Percentiles rank a stretch among this genome's conserved stretches.
phyloP scores from a whole-genome alignment of 495 filamentous ascomycete species.

The Glutinoglossum americanum region DNA sequence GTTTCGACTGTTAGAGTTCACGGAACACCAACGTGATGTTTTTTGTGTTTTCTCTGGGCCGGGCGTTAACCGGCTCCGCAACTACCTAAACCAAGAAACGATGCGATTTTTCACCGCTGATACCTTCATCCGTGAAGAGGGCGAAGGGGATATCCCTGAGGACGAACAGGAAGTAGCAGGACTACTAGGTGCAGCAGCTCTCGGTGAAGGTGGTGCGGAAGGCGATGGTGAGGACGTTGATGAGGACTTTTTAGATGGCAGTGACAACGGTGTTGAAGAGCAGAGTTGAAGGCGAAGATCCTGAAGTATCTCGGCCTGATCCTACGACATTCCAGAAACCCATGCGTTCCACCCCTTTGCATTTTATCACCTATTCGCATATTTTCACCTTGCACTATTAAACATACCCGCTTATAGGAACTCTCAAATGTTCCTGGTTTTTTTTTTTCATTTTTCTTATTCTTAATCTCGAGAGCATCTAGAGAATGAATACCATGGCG shows the following conservation, averaged over 20 bases:
- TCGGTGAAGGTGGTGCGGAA: constrained; percentile 11
- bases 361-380: too few relatives aligned
- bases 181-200: constrained; percentile 9
- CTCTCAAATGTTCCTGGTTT: too few relatives aligned
- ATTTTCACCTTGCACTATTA: too few relatives aligned
- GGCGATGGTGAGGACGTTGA: constrained; percentile 6
- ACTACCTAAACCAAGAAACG: constrained; percentile 41
- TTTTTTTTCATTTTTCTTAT: too few relatives aligned
- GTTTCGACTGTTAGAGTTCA: constrained; percentile 44
- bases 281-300: neutral
- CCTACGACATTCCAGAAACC: too few relatives aligned
- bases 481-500: too few relatives aligned
- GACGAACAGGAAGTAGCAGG: constrained; percentile 17
- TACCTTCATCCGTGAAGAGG: constrained; percentile 4
- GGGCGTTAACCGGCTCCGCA: constrained; percentile 58
- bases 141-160: constrained; percentile 3
- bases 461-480: too few relatives aligned
- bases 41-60: constrained; percentile 94
- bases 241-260: neutral
- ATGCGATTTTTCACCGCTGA: constrained; percentile 1
- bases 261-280: neutral
- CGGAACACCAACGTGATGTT: constrained; percentile 77
- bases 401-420: too few relatives aligned
- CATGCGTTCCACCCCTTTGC: too few relatives aligned
- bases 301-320: too few relatives aligned